phyloP scores from a whole-genome alignment of 2,329 filamentous ascomycete species.

The Calonectria crousiana region DNA sequence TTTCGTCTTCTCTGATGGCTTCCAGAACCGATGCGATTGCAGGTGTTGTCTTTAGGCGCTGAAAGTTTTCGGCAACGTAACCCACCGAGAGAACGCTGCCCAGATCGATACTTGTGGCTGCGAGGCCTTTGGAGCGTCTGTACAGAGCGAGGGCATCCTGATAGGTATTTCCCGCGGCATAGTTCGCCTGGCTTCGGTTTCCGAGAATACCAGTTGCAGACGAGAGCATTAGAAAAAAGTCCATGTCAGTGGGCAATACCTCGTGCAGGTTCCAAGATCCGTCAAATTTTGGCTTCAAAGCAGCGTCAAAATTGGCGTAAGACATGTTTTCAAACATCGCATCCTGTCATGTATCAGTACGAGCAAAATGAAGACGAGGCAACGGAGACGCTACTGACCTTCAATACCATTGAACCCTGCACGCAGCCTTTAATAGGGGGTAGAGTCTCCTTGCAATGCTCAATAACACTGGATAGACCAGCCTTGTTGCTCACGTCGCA shows the following conservation, averaged over 20 bases:
- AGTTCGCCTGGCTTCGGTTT: constrained; percentile 10
- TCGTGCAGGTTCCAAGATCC: constrained; percentile 19
- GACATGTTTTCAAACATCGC: constrained; percentile 14
- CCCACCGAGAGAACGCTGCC: background rate
- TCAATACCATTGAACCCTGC: constrained; percentile 16
- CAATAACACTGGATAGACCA: background rate
- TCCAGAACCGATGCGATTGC: background rate
- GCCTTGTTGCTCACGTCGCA: constrained; percentile 7
- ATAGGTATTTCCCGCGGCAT: background rate
- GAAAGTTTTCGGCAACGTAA: background rate
- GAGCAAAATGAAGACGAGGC: background rate
- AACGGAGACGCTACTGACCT: background rate
- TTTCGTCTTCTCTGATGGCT: background rate
- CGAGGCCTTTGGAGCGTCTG: background rate
- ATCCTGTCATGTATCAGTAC: background rate
- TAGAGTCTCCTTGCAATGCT: background rate
- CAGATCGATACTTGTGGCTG: background rate
- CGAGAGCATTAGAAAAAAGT: constrained; percentile 13
- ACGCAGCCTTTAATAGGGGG: constrained; percentile 2
- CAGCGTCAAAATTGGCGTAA: background rate
- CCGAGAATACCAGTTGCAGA: constrained; percentile 4
- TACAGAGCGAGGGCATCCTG: background rate
- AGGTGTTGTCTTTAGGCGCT: constrained; percentile 1
- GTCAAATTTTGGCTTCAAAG: constrained; percentile 5
- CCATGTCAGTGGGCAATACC: background rate